Evolutionary conservation across 2,329 filamentous ascomycete species (phyloP).

Genomic region (Aspergillus oerlinghausenensis): DNA sequence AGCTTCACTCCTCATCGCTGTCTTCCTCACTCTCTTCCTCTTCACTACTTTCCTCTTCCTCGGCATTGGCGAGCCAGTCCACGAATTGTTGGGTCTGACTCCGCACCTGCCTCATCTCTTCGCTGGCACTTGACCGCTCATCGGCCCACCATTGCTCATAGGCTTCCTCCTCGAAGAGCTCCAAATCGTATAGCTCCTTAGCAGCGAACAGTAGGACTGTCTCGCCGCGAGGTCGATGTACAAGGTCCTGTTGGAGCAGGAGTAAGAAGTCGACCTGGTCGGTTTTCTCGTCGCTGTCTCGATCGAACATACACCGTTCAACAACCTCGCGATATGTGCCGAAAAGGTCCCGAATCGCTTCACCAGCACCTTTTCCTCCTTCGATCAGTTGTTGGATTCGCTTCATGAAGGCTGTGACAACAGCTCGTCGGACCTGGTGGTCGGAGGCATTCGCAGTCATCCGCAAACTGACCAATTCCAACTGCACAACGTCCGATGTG

Average conservation of each 20-base stretch:
- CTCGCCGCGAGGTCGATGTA: slow-evolving; percentile 59
- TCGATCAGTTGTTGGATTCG: slow-evolving; percentile 68
- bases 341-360: slow-evolving; percentile 62
- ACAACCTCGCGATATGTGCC: slow-evolving; percentile 60
- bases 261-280: slow-evolving; percentile 85
- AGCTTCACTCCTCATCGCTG: slow-evolving; percentile 17
- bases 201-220: slow-evolving; percentile 69
- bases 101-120: slow-evolving; percentile 66
- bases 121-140: slow-evolving; percentile 60
- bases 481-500: slow-evolving; percentile 76
- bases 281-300: slow-evolving; percentile 46
- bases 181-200: slow-evolving; percentile 79
- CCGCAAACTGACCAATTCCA: slow-evolving; percentile 90
- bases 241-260: slow-evolving; percentile 74
- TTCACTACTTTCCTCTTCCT: slow-evolving; percentile 66
- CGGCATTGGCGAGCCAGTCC: slow-evolving; percentile 76
- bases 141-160: slow-evolving; percentile 87
- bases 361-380: slow-evolving; percentile 53
- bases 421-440: slow-evolving; percentile 77
- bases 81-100: slow-evolving; percentile 73
- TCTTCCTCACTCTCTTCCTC: slow-evolving; percentile 43
- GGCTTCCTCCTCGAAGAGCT: slow-evolving; percentile 83
- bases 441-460: slow-evolving; percentile 89
- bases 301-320: slow-evolving; percentile 56
- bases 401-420: slow-evolving; percentile 80